Conservation (phyloP, 169 alveolate genomes). For the Theileria orientalis region DNA sequence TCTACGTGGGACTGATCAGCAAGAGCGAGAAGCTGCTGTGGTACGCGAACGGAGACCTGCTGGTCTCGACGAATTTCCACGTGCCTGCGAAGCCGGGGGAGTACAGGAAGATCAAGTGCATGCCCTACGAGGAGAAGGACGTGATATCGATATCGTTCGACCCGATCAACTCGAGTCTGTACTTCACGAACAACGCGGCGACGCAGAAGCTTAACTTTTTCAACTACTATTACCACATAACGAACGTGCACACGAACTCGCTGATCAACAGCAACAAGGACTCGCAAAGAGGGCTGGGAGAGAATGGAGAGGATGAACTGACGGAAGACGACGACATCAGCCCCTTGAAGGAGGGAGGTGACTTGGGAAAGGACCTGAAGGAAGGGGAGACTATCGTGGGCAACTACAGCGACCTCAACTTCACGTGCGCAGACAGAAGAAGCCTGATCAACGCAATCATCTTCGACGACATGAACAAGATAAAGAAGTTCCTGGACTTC, state of each 20-base stretch:
- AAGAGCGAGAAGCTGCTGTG: slow-evolving; percentile 1
- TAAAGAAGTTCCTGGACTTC: slow-evolving; percentile 18
- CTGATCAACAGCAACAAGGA: background rate
- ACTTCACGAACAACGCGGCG: background rate
- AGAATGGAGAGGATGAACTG: background rate
- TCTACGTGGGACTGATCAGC: slow-evolving; percentile 6
- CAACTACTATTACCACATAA: background rate
- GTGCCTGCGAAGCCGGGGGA: background rate
- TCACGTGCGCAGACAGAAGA: slow-evolving; percentile 7
- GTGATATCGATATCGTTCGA: background rate
- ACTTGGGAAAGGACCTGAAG: background rate
- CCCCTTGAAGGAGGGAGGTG: background rate
- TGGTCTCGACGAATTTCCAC: slow-evolving; percentile 1
- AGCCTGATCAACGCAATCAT: slow-evolving; percentile 39
- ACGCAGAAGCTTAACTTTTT: background rate
- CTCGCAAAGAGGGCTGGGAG: background rate
- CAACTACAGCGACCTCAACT: background rate
- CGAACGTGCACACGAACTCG: background rate
- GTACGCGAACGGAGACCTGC: slow-evolving; percentile 1
- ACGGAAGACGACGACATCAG: background rate
- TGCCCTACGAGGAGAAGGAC: background rate
- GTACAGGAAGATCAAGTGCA: slow-evolving; percentile 1
- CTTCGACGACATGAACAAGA: slow-evolving; percentile 22
- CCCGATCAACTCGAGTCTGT: slow-evolving; percentile 4
- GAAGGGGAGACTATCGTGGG: background rate